phyloP scores from a whole-genome alignment of 2,329 filamentous ascomycete species.

The Beauveria bassiana region DNA sequence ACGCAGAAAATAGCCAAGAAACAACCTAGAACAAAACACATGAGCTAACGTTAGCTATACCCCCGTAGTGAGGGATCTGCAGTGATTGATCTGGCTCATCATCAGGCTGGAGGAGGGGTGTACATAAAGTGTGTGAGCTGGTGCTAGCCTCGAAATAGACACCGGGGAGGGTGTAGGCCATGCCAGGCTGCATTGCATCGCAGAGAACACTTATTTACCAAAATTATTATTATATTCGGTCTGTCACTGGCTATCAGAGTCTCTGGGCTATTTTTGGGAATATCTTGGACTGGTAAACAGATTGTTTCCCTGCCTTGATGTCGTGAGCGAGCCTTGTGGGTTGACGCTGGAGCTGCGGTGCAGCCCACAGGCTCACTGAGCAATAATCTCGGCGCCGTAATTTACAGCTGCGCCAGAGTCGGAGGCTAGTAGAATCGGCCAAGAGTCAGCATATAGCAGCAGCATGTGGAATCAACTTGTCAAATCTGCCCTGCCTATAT shows the following conservation, averaged over 20 bases:
- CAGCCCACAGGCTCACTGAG: background rate
- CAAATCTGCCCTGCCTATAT: constrained; percentile 2
- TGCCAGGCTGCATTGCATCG: background rate
- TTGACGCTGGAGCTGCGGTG: background rate
- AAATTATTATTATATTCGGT: background rate
- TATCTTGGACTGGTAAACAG: too few relatives aligned
- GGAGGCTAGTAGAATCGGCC: background rate
- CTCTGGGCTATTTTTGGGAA: background rate
- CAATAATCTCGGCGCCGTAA: background rate
- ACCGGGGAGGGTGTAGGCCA: background rate
- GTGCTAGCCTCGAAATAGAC: background rate
- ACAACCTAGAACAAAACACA: background rate
- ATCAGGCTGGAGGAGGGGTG: background rate
- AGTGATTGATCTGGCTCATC: background rate
- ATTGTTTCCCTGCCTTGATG: background rate
- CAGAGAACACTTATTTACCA: background rate
- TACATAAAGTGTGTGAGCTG: background rate
- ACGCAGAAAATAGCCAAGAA: background rate
- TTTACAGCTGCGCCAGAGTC: background rate
- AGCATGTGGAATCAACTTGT: background rate
- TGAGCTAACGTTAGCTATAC: background rate
- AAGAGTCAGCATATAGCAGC: background rate
- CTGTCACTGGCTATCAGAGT: background rate
- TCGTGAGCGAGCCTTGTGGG: background rate
- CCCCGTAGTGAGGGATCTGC: background rate